Evolutionary conservation across 495 filamentous ascomycete genomes (phyloP).

Genomic region (Aspergillus nanangensis): DNA sequence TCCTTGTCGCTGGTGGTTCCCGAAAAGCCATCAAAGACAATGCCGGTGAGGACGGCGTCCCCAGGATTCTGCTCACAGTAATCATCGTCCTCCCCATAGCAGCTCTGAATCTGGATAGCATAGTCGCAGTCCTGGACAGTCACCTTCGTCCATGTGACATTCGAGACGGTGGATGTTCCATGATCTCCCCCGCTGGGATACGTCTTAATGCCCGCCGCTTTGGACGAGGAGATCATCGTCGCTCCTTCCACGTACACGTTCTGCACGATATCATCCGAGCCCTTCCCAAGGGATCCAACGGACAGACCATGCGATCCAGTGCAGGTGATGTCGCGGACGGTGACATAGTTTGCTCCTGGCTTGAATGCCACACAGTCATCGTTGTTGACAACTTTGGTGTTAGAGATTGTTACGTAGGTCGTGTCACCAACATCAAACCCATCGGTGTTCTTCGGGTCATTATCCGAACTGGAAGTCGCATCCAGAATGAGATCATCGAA

Average conservation of each 20-base stretch:
- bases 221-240: slow-evolving; percentile 38
- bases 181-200: slow-evolving; percentile 34
- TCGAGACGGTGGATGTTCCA: slow-evolving; percentile 33
- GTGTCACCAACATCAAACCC: slow-evolving; percentile 41
- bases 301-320: slow-evolving; percentile 40
- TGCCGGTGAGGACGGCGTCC: slow-evolving; percentile 27
- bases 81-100: slow-evolving; percentile 35
- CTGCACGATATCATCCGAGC: slow-evolving; percentile 27
- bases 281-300: slow-evolving; percentile 33
- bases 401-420: slow-evolving; percentile 31
- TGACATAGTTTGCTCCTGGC: slow-evolving; percentile 33
- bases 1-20: slow-evolving; percentile 38
- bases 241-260: slow-evolving; percentile 34
- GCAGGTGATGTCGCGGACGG: slow-evolving; percentile 31
- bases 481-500: slow-evolving; percentile 32
- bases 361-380: slow-evolving; percentile 48
- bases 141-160: slow-evolving; percentile 38
- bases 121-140: slow-evolving; percentile 37
- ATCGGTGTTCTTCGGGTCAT: slow-evolving; percentile 38
- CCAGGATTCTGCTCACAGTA: slow-evolving; percentile 37
- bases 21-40: slow-evolving; percentile 32
- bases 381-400: slow-evolving; percentile 34
- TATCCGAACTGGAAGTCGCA: slow-evolving; percentile 29
- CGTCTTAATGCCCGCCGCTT: slow-evolving; percentile 41
- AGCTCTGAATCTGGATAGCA: slow-evolving; percentile 44